These are phyloP conservation scores for Leishmania guyanensis DNA, from an alignment of 208 protist species.

Conservation along the genomic window DNA sequence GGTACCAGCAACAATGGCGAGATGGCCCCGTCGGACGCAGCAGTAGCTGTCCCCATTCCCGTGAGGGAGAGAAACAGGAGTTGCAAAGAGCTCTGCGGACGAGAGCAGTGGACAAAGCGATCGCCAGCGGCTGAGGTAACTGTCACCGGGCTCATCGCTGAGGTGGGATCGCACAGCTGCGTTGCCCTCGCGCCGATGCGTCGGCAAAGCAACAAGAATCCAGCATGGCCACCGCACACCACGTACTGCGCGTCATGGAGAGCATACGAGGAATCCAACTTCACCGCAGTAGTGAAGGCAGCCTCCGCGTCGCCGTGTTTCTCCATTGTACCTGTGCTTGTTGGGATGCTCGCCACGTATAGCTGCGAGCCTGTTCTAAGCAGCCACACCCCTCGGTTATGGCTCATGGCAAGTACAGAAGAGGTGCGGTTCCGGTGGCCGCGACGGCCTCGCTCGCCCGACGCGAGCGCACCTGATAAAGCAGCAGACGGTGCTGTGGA, in stretches of 20 bases:
- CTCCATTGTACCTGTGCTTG: neutral
- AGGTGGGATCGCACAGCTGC: neutral
- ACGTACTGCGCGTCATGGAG: constrained; percentile 33
- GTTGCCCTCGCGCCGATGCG: neutral
- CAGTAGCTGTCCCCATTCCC: neutral
- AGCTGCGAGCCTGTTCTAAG: constrained; percentile 6
- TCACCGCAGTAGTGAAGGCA: neutral
- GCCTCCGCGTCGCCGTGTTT: neutral
- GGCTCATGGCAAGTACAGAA: constrained; percentile 17
- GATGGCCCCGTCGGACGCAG: neutral
- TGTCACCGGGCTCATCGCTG: neutral
- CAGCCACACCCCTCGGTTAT: constrained; percentile 32
- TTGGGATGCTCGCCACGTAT: constrained; percentile 15
- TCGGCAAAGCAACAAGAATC: constrained; percentile 30
- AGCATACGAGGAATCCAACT: neutral
- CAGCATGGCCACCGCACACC: constrained; percentile 10
- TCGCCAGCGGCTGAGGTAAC: neutral
- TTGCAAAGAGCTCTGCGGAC: neutral
- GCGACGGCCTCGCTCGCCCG: neutral
- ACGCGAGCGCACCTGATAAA: neutral
- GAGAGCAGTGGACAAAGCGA: constrained; percentile 16
- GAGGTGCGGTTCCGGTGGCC: constrained; percentile 5
- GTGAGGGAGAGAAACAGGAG: constrained; percentile 31
- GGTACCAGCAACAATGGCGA: constrained; percentile 21
- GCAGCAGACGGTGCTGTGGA: neutral